These are phyloP conservation scores for Talaromyces sp. DNA, from an alignment of 2,329 filamentous ascomycete species.

Conservation along the genomic window DNA sequence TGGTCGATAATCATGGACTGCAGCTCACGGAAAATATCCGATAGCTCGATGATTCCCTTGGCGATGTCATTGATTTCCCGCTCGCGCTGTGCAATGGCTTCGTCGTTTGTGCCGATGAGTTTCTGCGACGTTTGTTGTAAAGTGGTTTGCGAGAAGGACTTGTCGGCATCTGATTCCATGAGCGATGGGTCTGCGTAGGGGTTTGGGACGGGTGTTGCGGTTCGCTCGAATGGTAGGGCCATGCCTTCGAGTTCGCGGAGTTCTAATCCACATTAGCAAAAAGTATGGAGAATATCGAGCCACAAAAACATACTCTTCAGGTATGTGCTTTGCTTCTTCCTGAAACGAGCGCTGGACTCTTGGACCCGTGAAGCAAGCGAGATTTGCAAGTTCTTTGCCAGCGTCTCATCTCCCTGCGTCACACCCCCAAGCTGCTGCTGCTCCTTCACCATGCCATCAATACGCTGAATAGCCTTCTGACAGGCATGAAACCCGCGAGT, in stretches of 20 bases:
- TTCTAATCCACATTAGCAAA: conserved; percentile 46
- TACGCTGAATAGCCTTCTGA: conserved; percentile 78
- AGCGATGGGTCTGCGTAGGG: conserved; percentile 80
- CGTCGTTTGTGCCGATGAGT: conserved; percentile 61
- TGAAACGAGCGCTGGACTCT: conserved; percentile 83
- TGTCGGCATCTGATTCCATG: conserved; percentile 89
- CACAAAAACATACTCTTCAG: conserved; percentile 87
- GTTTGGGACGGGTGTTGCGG: conserved; percentile 50
- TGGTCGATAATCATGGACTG: conserved; percentile 94
- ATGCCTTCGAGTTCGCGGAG: conserved; percentile 67
- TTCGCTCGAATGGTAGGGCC: conserved; percentile 47
- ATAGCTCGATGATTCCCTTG: conserved; percentile 93
- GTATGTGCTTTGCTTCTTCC: conserved; percentile 96
- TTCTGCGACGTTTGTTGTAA: conserved; percentile 70
- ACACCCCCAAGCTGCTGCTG: conserved; percentile 65
- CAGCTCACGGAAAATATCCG: conserved; percentile 93
- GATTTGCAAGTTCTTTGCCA: conserved; percentile 95
- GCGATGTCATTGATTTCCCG: conserved; percentile 97
- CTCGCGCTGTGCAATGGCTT: conserved; percentile 83
- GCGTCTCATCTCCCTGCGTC: conserved; percentile 80
- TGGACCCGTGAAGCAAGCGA: conserved; percentile 83
- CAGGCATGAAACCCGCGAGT: conserved; percentile 86
- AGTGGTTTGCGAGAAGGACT: conserved; percentile 83
- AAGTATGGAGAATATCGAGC: no score
- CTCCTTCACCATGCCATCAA: conserved; percentile 82